phyloP scores from a whole-genome alignment of 768 basidiomycete genomes.

The Cyathus striatus region DNA sequence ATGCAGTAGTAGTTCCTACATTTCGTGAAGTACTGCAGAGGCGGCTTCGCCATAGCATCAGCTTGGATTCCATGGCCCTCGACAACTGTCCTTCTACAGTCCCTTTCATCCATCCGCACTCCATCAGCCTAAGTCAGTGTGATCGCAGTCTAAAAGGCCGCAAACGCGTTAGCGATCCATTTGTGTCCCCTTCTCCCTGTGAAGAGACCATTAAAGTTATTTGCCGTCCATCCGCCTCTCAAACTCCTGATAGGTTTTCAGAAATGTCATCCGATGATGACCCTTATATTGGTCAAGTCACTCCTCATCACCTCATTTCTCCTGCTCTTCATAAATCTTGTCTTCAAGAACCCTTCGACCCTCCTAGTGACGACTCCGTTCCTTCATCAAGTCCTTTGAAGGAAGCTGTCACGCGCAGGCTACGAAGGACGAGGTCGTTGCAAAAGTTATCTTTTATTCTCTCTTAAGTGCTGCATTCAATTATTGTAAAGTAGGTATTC shows the following conservation, averaged over 20 bases:
- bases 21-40: constrained; percentile 2
- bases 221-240: not conserved
- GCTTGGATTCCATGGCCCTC: not conserved
- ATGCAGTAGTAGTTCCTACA: constrained; percentile 29
- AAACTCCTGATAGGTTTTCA: not conserved
- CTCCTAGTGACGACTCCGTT: not conserved
- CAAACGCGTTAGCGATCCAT: not conserved
- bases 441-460: not conserved
- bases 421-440: not conserved
- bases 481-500: not conserved
- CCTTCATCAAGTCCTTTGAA: constrained; percentile 1
- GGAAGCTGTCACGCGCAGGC: not conserved
- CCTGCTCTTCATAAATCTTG: constrained; percentile 36
- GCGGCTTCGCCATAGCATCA: not conserved
- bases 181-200: not conserved
- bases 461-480: not conserved
- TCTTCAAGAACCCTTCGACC: not conserved
- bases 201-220: not conserved
- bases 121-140: not conserved
- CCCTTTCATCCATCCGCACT: not conserved
- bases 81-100: not conserved
- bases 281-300: constrained; percentile 57
- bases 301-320: constrained; percentile 64
- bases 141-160: not conserved
- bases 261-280: constrained; percentile 64